phyloP scores from a whole-genome alignment of 345 rosid species.

The Luvunga scandens region DNA sequence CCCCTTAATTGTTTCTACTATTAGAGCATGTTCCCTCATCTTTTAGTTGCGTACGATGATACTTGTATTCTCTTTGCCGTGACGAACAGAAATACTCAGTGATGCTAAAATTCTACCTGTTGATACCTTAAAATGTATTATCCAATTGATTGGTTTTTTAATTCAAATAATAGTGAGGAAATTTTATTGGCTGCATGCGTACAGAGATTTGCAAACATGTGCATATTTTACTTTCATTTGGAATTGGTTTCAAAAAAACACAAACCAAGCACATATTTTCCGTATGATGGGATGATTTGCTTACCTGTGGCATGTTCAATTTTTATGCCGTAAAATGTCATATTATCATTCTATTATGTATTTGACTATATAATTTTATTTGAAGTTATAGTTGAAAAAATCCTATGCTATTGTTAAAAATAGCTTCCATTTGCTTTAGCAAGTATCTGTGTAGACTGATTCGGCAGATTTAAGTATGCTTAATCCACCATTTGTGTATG shows the following conservation, averaged over 20 bases:
- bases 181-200: not conserved
- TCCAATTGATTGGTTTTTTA: not conserved
- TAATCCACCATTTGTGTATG: not conserved
- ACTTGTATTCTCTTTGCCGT: not conserved
- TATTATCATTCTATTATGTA: not conserved
- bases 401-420: not conserved
- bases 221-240: not conserved
- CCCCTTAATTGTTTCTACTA: not conserved
- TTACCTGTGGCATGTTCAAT: not conserved
- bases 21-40: not conserved
- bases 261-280: not conserved
- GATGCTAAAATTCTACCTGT: not conserved
- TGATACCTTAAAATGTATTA: not conserved
- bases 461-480: not conserved
- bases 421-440: constrained; percentile 5
- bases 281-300: not conserved
- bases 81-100: not conserved
- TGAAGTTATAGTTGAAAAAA: not conserved
- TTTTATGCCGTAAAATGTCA: not conserved
- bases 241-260: not conserved
- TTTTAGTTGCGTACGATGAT: not conserved
- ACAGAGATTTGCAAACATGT: not conserved
- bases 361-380: not conserved
- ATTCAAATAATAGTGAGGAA: not conserved
- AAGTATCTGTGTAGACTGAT: not conserved